Base-by-base conservation (phyloP, 1,139 yeast genomes). In the Protomyces inundatus region DNA sequence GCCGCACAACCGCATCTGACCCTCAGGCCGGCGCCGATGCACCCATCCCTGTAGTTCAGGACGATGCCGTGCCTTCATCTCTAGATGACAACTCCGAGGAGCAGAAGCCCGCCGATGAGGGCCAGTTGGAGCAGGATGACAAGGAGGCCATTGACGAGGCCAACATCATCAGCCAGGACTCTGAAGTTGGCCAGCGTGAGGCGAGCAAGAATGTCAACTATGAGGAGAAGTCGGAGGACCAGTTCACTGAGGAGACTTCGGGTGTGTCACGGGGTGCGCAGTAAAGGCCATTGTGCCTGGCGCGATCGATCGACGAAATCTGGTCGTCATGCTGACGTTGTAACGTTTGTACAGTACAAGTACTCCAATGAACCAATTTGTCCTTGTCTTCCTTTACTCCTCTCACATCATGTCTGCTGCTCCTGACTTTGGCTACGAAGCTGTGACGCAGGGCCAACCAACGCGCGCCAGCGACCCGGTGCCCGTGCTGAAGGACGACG, bases 11-110 rank as follows among this genome's bases (percentile, higher is more conserved):
- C 42, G 56, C 48, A n/a, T 34, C 42, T 33, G 45, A 58, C 42
- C 55, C 55, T 12, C 55, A 52, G 55, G 42, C 55, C 3, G 32
- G 42, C 6, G 42, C 42, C 45, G 62, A 52, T 16, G 61, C 33
- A n/a, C 62, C 62, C 6, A 42, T 58, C 16, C 62, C 62, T 7
- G 62, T 58, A 7, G 62, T 58, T 3, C 56, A 51, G 14, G 62
- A 58, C 56, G 45, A 58, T 52, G 52, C 51, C 16, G 45, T 58
- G 14, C 56, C 40, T 14, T 50, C 55, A 4, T 42, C 56, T 33
- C 62, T 51, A 35, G 62, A 58, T 10, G 62, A 58, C 45, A 42
- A 34, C 35, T 52, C 62, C 12, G 62, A 58, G 45, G 53, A 37
- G 16, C 42, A 56, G 16, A 58, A 42, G 48, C 48, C 48, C 9